Base-by-base conservation (phyloP, 805 yeast species). In the Pichia thaimueangensis region DNA sequence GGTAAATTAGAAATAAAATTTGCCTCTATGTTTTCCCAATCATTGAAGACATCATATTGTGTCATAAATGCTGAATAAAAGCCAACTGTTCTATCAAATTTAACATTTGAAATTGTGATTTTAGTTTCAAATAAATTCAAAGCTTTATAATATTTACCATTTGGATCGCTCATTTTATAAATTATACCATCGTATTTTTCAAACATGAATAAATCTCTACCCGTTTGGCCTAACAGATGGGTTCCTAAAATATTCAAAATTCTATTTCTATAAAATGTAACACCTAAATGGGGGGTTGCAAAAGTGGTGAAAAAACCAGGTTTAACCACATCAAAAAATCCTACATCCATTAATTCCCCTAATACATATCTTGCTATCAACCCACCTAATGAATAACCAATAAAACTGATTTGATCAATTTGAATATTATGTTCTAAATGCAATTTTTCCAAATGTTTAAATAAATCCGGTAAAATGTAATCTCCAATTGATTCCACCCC, bases 331-430 rank as follows among this genome's bases (percentile, higher is more conserved):
- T 73, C 73, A 52, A 80, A 86, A 56, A 71, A 74, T 1, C 69
- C 73, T 54, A 62, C 27, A 61, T 68, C 46, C 64, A 69, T 52
- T 66, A 73, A 47, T 68, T 80, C 60, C 59, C 73, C 53, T 36
- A 88, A 70, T 21, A 87, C 80, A 58, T 86, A 88, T 39, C 97
- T 68, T 0, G 88, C 70, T 25, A 91, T 77, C 28, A 89, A 63
- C 0, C 97, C 97, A 19, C 97, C 97, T 45, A 91, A 65, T 0
- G 96, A 86, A 59, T 89, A 91, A 0, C 97, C 96, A 3, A 86
- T 71, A 32, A 91, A 68, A 47, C 94, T 84, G 38, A 91, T 73
- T 51, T 78, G 74, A 11, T 57, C 58, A 13, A 73, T 72, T 20
- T 55, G 43, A 38, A 62, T 51, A 42, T 54, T 53, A 35, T 62